phyloP scores from a whole-genome alignment of 1,139 yeast species.

The Suhomyces bokatorum region DNA sequence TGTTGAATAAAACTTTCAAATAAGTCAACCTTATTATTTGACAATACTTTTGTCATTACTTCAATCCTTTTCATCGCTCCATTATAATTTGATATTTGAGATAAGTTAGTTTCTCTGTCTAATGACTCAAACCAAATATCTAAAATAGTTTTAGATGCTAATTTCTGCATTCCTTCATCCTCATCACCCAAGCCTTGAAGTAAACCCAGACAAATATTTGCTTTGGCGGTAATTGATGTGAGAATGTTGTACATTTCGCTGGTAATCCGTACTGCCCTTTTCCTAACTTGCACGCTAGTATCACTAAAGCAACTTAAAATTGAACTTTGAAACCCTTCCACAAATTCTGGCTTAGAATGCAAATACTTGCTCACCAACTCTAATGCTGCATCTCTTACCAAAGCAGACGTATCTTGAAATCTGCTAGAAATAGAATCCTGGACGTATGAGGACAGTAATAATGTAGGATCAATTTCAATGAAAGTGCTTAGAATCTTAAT shows the following conservation, averaged over 20 bases:
- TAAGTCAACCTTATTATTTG: constrained; percentile 34
- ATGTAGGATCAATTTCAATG: constrained; percentile 51
- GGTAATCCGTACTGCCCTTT: constrained; percentile 56
- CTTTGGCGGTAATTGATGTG: constrained; percentile 34
- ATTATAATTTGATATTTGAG: not conserved
- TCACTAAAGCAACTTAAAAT: constrained; percentile 56
- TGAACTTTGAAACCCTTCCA: constrained; percentile 49
- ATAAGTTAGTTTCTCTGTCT: constrained; percentile 4
- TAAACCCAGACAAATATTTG: constrained; percentile 50
- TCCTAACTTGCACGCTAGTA: constrained; percentile 64
- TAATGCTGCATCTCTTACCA: constrained; percentile 73
- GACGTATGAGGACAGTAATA: constrained; percentile 51
- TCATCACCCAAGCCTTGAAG: constrained; percentile 66
- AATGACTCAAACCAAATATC: constrained; percentile 46
- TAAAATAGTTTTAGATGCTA: constrained; percentile 40
- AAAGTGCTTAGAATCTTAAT: constrained; percentile 51
- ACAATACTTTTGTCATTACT: constrained; percentile 40
- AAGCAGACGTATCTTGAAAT: constrained; percentile 61
- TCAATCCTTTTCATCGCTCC: constrained; percentile 15
- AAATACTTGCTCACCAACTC: constrained; percentile 63
- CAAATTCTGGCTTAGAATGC: constrained; percentile 41
- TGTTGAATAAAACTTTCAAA: constrained; percentile 47
- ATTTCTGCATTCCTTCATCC: constrained; percentile 56
- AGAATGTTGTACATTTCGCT: constrained; percentile 46
- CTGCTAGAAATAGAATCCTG: constrained; percentile 53